Evolutionary conservation across 2,329 filamentous ascomycete genomes (phyloP).

Genomic region (Malbranchea zuffiana): DNA sequence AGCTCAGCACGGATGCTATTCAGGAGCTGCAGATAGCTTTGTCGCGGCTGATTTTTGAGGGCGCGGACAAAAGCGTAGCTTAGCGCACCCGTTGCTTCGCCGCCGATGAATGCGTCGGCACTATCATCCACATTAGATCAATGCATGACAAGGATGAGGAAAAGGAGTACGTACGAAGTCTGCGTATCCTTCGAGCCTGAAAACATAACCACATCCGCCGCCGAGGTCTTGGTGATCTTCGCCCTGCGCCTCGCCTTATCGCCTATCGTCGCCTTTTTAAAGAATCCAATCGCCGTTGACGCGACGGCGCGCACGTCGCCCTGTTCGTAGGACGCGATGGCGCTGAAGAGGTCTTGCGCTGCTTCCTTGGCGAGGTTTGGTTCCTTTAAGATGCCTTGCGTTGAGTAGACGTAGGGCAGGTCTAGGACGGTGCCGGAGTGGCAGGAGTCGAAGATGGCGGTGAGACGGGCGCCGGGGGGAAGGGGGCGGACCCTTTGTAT

Average conservation of each 20-base stretch:
- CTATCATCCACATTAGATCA: not conserved
- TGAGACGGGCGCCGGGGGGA: not conserved
- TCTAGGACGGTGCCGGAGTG: conserved; percentile 7
- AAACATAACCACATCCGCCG: conserved; percentile 7
- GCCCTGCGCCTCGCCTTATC: conserved; percentile 4
- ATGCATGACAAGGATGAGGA: not conserved
- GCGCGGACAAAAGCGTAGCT: conserved; percentile 5
- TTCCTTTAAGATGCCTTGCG: conserved; percentile 6
- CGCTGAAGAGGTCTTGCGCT: conserved; percentile 4
- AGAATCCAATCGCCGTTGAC: conserved; percentile 6
- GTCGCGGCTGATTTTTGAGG: conserved; percentile 2
- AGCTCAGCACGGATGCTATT: conserved; percentile 2
- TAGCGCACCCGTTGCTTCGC: conserved; percentile 3
- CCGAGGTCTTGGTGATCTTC: conserved; percentile 2
- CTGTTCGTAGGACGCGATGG: conserved; percentile 3
- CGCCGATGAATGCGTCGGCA: conserved; percentile 3
- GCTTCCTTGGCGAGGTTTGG: conserved; percentile 8
- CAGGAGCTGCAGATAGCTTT: conserved; percentile 6
- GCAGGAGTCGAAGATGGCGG: conserved; percentile 7
- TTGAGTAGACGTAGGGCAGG: conserved; percentile 6
- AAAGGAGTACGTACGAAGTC: conserved; percentile 4
- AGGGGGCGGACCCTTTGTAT: conserved; percentile 4
- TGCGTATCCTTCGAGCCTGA: conserved; percentile 8
- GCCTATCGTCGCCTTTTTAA: conserved; percentile 5
- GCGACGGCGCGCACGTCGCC: conserved; percentile 5